Conservation (phyloP, 1,284 basidiomycete genomes). For the Jaminaea rosea region DNA sequence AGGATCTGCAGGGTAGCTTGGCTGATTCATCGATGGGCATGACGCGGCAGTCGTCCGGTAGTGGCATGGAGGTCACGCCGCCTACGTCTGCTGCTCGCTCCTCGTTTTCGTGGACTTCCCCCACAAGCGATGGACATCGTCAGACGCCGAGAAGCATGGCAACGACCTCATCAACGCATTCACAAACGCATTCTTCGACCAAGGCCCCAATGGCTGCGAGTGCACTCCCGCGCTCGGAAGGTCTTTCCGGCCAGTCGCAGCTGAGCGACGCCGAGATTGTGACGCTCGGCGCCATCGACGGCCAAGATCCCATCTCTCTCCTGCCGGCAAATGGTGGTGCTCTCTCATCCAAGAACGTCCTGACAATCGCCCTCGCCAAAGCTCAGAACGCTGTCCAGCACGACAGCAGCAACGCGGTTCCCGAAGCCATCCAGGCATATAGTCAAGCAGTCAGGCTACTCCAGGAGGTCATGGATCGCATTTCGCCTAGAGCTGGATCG, state of each 20-base stretch:
- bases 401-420: slow-evolving; percentile 48
- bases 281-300: slow-evolving; percentile 23
- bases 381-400: slow-evolving; percentile 49
- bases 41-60: too few relatives aligned
- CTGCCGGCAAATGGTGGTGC: slow-evolving; percentile 35
- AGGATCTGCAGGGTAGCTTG: too few relatives aligned
- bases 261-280: slow-evolving; percentile 26
- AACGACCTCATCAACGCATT: background rate
- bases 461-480: slow-evolving; percentile 49
- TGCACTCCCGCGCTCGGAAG: background rate
- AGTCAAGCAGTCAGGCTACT: slow-evolving; percentile 46
- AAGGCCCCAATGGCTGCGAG: background rate
- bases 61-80: background rate
- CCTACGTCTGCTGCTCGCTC: background rate
- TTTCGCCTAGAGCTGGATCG: slow-evolving; percentile 26
- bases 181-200: background rate
- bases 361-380: slow-evolving; percentile 48
- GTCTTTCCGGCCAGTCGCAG: slow-evolving; percentile 9
- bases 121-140: too few relatives aligned
- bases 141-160: too few relatives aligned
- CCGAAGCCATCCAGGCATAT: slow-evolving; percentile 48
- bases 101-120: too few relatives aligned
- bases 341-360: slow-evolving; percentile 44
- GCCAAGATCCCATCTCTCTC: slow-evolving; percentile 14
- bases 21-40: too few relatives aligned